Base-by-base conservation (phyloP, 129 eudicot species). In the Logfia minima region DNA sequence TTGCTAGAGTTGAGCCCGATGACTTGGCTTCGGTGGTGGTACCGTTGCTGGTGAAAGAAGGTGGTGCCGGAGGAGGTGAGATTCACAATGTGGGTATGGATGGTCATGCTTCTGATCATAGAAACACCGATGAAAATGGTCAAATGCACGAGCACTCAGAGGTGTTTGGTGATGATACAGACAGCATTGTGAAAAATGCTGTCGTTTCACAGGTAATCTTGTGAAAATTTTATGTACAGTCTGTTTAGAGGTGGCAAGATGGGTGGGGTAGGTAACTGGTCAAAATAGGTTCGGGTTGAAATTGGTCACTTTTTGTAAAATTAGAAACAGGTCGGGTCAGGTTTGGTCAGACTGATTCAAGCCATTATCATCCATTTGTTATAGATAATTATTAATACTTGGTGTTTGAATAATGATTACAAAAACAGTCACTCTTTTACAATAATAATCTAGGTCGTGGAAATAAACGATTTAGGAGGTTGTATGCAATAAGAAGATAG, bases 171-270 rank as follows among this genome's bases (percentile, higher is more conserved):
- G 83, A 78, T 63, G 92, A 87, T 18, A 84, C 81, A 32, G 90
- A 88, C 17, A 68, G 75, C 35, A 82, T 84, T 19, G 81, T 72
- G 31, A 75, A 96, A 80, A 88, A 93, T 74, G 83, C 73, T n/a
- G 96, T 92, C 51, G 91, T 85, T 84, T 86, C 98, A 18, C 96
- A 93, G 88, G 98, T 85, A 85, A 71, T 22, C 5, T 68, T 41
- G 53, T n/a, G 10, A 21, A 10, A 52, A 3, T 18, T 21, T 37
- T 35, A 24, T n/a, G 48, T 65, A 37, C 31, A 6, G 6, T 68
- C n/a, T 68, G n/a, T 22, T 21, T 23, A n/a, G 8, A 63, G 18
- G n/a, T 26, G 66, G 68, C 18, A 63, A 63, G 19, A 63, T 63
- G 68, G 68, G 68, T 2, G 8, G 34, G 34, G 1, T 63, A n/a